These are phyloP conservation scores for Tillandsia leiboldiana DNA, from an alignment of 176 grass and related monocot species.

Conservation along the genomic window DNA sequence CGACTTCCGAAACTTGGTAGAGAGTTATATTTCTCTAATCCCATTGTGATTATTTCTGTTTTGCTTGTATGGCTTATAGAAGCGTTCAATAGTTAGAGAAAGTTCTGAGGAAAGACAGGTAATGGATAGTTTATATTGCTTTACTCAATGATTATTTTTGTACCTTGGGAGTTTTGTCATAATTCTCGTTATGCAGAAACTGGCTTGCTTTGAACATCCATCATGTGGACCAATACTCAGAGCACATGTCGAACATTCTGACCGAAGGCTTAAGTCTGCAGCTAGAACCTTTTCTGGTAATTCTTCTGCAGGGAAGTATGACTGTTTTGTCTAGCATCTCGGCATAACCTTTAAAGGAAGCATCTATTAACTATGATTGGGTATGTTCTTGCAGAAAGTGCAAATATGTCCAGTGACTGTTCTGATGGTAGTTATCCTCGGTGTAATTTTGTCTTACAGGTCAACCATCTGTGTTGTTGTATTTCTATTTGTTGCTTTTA, in stretches of 20 bases:
- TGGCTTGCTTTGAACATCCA: slow-evolving; percentile 26
- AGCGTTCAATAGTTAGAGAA: slow-evolving; percentile 34
- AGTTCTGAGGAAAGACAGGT: slow-evolving; percentile 61
- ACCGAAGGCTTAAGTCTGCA: slow-evolving; percentile 4
- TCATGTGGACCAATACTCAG: slow-evolving; percentile 15
- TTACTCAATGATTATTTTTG: neutral
- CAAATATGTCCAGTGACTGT: slow-evolving; percentile 5
- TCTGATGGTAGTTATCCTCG: slow-evolving; percentile 11
- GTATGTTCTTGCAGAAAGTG: slow-evolving; percentile 17
- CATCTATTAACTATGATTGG: neutral
- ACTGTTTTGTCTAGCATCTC: neutral
- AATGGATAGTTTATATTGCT: slow-evolving; percentile 5
- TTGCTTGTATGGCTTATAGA: slow-evolving; percentile 31
- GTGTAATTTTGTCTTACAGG: slow-evolving; percentile 51
- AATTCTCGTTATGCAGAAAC: slow-evolving; percentile 48
- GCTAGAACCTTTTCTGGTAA: slow-evolving; percentile 14
- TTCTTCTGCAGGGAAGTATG: neutral
- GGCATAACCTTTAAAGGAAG: neutral
- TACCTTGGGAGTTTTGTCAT: neutral
- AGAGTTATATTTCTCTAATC: neutral
- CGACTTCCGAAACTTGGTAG: too few relatives aligned
- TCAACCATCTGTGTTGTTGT: neutral
- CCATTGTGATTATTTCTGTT: neutral
- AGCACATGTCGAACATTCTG: slow-evolving; percentile 18
- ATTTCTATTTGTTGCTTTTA: neutral